These are phyloP conservation scores for Pseudopyrenochaeta lycopersici DNA, from an alignment of 2,329 filamentous ascomycete species.

Conservation along the genomic window DNA sequence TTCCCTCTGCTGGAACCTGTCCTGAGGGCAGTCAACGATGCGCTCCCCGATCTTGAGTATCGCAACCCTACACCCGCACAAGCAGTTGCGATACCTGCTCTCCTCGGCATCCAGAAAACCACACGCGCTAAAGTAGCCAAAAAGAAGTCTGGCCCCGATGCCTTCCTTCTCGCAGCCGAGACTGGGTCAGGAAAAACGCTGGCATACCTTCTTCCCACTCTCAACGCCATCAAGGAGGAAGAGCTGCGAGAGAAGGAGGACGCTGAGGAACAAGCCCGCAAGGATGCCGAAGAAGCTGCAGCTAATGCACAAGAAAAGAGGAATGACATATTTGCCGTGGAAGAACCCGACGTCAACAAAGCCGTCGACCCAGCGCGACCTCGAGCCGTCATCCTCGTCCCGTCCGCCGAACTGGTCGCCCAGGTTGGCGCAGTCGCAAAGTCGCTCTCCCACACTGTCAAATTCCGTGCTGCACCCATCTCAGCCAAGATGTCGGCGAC, in stretches of 20 bases:
- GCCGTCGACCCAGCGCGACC: constrained; percentile 81
- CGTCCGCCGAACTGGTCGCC: constrained; percentile 88
- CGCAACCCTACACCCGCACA: constrained; percentile 89
- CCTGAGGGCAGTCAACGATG: constrained; percentile 78
- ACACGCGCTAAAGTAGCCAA: constrained; percentile 38
- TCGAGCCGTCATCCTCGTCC: constrained; percentile 84
- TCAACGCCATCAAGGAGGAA: constrained; percentile 84
- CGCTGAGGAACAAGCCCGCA: constrained; percentile 59
- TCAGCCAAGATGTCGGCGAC: constrained; percentile 79
- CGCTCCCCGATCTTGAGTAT: constrained; percentile 76
- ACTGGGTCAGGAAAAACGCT: constrained; percentile 97
- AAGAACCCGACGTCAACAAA: constrained; percentile 61
- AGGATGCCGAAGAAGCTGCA: constrained; percentile 61
- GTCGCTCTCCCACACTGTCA: constrained; percentile 81
- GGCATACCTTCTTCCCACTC: constrained; percentile 84
- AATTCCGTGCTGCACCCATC: constrained; percentile 85
- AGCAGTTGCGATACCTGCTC: constrained; percentile 82
- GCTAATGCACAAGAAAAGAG: constrained; percentile 34
- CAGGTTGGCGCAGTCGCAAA: constrained; percentile 88
- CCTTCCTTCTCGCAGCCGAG: constrained; percentile 89
- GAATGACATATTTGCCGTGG: constrained; percentile 67
- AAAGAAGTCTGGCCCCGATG: constrained; percentile 57
- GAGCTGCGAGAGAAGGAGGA: constrained; percentile 61
- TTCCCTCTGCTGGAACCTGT: constrained; percentile 78
- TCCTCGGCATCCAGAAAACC: constrained; percentile 68